Evolutionary conservation across 2,329 filamentous ascomycete genomes (phyloP).

Genomic region (Alternaria conjuncta): DNA sequence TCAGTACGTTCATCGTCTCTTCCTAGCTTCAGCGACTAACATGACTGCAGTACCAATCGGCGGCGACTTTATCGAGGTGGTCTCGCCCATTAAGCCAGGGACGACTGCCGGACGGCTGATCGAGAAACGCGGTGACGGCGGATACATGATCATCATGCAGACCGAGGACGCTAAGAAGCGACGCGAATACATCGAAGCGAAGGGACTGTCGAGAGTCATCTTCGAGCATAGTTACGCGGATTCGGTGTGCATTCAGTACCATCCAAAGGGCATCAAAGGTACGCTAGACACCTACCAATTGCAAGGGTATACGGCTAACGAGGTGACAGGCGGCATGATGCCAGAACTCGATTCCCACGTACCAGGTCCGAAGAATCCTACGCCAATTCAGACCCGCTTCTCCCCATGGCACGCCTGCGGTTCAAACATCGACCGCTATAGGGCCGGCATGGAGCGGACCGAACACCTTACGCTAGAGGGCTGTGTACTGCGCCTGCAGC

Average conservation of each 20-base stretch:
- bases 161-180: slow-evolving; percentile 49
- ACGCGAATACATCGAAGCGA: slow-evolving; percentile 47
- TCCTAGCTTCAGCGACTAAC: not conserved
- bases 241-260: slow-evolving; percentile 51
- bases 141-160: slow-evolving; percentile 60
- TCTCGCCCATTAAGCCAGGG: slow-evolving; percentile 47
- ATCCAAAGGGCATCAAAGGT: slow-evolving; percentile 53
- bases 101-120: slow-evolving; percentile 53
- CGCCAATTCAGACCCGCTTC: slow-evolving; percentile 48
- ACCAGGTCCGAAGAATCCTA: slow-evolving; percentile 42
- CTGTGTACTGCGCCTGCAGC: slow-evolving; percentile 46
- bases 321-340: slow-evolving; percentile 49
- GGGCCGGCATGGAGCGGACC: slow-evolving; percentile 45
- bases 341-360: slow-evolving; percentile 53
- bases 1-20: slow-evolving; percentile 29
- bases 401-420: slow-evolving; percentile 57
- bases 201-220: slow-evolving; percentile 48
- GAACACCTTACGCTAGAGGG: slow-evolving; percentile 47
- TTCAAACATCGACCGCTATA: slow-evolving; percentile 43
- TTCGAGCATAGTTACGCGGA: slow-evolving; percentile 45
- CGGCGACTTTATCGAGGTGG: slow-evolving; percentile 54
- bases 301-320: not conserved
- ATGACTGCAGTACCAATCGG: slow-evolving; percentile 48
- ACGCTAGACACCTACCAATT: not conserved
- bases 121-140: slow-evolving; percentile 52